Evolutionary conservation across 2,329 filamentous ascomycete genomes (phyloP), one percentile per base, ranked within the genome.

Genomic region (Massarina eburnea): DNA sequence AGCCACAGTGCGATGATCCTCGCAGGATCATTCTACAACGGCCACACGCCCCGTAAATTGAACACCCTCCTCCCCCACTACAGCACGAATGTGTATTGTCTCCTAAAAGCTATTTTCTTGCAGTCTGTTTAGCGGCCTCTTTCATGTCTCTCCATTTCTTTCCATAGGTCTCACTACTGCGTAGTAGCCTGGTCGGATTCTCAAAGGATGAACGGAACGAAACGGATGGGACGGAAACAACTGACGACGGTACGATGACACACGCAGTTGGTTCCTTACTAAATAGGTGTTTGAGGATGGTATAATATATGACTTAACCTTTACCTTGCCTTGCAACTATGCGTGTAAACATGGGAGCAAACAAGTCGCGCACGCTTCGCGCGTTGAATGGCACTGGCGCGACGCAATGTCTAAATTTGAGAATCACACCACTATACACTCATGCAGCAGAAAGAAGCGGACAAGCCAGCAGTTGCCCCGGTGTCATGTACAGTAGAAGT

Each of bases 31-130:
- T 39, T 49, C 51, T 47, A 52, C 24, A 53, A n/a, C 48, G 43
- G 59, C 40, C 48, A 52, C 48, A 54, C 51, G 51, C 54, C 54
- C 51, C 47, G 54, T 50, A 67, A 62, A 66, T 62, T 66, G 64
- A 41, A 50, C 26, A 22, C 33, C 29, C 26, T 7, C 50, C 49
- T 46, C 43, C 45, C 27, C 38, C 15, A 22, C 37, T 29, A 46
- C 15, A 9, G 18, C 51, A 41, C 46, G 49, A 48, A 40, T 48
- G 52, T 61, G 56, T 54, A 60, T 57, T 48, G 50, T 54, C 55
- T 54, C 57, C 51, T 51, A 62, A 65, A 67, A 66, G 54, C 49
- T 48, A 39, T 54, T 46, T 20, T 47, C 15, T 49, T 45, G 39
- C 43, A 43, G 51, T 57, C 49, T 55, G 47, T 51, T 53, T 55